Base-by-base conservation (phyloP, 805 yeast genomes). In the Kodamaea restingae region DNA sequence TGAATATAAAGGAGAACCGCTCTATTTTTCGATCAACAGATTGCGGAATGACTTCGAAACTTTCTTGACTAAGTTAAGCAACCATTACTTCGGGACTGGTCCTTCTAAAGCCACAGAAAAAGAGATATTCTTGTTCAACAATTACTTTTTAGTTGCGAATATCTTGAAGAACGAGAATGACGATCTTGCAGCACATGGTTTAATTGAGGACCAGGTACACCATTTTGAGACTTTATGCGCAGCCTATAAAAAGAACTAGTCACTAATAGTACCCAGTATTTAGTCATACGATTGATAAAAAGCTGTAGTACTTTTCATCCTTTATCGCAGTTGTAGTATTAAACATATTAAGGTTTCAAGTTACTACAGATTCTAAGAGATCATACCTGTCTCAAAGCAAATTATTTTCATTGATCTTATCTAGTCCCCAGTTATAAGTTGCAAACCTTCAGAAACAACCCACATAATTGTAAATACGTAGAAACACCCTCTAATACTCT, bases 401-500 rank as follows among this genome's bases (percentile, higher is more conserved):
- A n/a, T n/a, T n/a, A n/a, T n/a, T n/a, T n/a, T n/a, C n/a, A n/a
- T n/a, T n/a, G n/a, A n/a, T n/a, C n/a, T n/a, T n/a, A n/a, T n/a
- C n/a, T n/a, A n/a, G n/a, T n/a, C n/a, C n/a, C n/a, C 28, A 25
- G 6, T 9, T 10, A 25, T 25, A 27, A 14, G 12, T 27, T 27
- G 12, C 31, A 27, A n/a, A 75, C 60, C 50, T 71, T 81, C 15
- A 95, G 83, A 33, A 88, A 63, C 67, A 93, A 70, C 5, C 96
- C 95, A 36, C 88, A 81, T 45, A 93, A 62, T 56, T 93, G 98
- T 43, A 93, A 65, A 56, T 84, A 84, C 0, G 95, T 80, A 8
- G 88, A 78, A 3, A 93, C 95, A 46, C 98, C 98, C 61, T 93
- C 98, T 35, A 93, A 67, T 2, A 93, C 81, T 45, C 96, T 70